phyloP scores from a whole-genome alignment of 768 basidiomycete species.

The Russula foetens region DNA sequence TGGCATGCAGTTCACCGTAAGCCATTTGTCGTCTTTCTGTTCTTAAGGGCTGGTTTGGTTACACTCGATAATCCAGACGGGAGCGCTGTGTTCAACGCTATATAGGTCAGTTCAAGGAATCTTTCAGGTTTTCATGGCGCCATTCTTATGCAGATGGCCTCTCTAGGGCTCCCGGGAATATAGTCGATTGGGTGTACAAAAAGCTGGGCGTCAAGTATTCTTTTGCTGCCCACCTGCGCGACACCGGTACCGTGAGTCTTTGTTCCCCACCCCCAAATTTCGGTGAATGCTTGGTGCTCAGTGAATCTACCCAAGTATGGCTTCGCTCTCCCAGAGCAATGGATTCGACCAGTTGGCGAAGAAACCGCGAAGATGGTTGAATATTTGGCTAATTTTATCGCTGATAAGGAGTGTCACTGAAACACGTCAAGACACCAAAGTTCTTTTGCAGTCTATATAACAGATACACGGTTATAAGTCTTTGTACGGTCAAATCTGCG shows the following conservation, averaged over 20 bases:
- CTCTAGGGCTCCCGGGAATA: slow-evolving; percentile 48
- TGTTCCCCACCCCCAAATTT: too few relatives aligned
- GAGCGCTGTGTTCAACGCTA: slow-evolving; percentile 37
- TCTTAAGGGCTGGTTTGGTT: not conserved
- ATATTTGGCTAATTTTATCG: slow-evolving; percentile 63
- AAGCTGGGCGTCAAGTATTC: slow-evolving; percentile 50
- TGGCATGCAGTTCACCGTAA: slow-evolving; percentile 49
- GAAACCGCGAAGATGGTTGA: slow-evolving; percentile 60
- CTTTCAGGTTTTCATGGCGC: not conserved
- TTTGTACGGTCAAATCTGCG: not conserved
- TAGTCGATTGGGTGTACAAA: slow-evolving; percentile 61
- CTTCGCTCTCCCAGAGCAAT: slow-evolving; percentile 60
- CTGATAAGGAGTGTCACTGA: slow-evolving; percentile 26
- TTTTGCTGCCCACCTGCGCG: slow-evolving; percentile 57
- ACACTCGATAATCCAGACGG: slow-evolving; percentile 28
- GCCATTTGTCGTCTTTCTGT: not conserved
- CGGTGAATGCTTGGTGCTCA: not conserved
- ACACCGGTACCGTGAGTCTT: slow-evolving; percentile 56
- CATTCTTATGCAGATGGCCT: slow-evolving; percentile 11
- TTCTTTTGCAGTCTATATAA: not conserved
- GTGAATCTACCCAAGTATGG: slow-evolving; percentile 45
- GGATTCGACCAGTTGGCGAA: slow-evolving; percentile 74
- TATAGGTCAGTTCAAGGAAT: slow-evolving; percentile 32
- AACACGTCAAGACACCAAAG: not conserved
- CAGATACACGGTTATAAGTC: not conserved